Evolutionary conservation across 1,284 basidiomycete species (phyloP), one percentile per base, ranked within the genome.

Genomic region (Psilocybe mexicana): DNA sequence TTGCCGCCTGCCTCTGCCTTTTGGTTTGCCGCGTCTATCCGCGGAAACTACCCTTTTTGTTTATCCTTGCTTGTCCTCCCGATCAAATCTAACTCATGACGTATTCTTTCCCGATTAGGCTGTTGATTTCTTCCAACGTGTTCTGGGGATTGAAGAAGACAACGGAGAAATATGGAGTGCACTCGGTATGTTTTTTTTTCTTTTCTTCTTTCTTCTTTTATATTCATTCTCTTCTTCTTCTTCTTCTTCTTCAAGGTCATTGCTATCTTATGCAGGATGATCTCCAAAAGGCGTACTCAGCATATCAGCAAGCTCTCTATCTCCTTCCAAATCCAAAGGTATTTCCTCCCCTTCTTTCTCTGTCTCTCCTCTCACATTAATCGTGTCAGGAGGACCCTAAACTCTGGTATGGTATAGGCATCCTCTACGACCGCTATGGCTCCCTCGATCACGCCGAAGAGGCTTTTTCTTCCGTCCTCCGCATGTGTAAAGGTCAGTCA

Each of bases 231-330:
- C 57, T 52, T 49, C 44, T 55, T 63, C 61, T 58, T 66, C 64
- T 67, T 54, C 65, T 65, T 51, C 18, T 51, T 35, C 18, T 10
- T 55, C 55, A 69, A 90, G 90, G 94, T 38, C 96, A 98, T 70
- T 98, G 97, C 76, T 96, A 96, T 74, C 85, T 99, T 57, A 99
- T 98, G 96, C 96, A 98, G 73, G 96, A 99, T 70, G 96, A 99
- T 75, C 85, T 99, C 57, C 96, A 97, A 76, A 97, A 96, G 76
- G 97, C 97, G 0, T 99, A 99, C 76, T 90, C 94, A 0, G 96
- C 97, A 5, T 99, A 99, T 75, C 97, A 99, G 75, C 96, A 99
- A 74, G 96, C 96, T 0, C 83, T 99, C 18, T 98, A 97, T 72
- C 85, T 96, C 63, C 85, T 98, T 42, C 94, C 94, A 2, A 96